Evolutionary conservation across 2,329 filamentous ascomycete species (phyloP), one percentile per base, ranked within the genome.

Genomic region (Verticillium zaregamsianum): DNA sequence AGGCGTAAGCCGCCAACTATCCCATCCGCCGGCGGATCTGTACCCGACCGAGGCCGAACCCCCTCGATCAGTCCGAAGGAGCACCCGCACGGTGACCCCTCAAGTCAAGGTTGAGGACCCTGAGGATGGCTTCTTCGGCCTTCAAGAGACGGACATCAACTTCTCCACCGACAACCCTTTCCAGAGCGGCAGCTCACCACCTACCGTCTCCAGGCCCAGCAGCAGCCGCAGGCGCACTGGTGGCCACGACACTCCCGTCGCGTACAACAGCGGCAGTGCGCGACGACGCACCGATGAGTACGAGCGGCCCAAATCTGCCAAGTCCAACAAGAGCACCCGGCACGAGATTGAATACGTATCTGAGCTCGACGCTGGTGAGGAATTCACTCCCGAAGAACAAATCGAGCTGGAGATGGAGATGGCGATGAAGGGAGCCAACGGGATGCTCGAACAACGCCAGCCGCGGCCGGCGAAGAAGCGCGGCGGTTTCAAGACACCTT

Each of bases 331-430:
- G 58, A 56, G 75, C 17, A 58, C 68, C 6, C 73, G 73, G 15
- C 65, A 72, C 17, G 68, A 71, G 54, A 72, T 72, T 3, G 74
- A 76, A 0, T 76, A 77, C 31, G 68, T 72, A 5, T 64, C 68
- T n/a, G 63, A 63, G 35, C 72, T 91, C 6, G 89, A 93, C 64
- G 82, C 88, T 0, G 91, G 91, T 3, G 95, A 98, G 73, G 95
- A 99, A 70, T 99, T 98, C 67, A 97, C 93, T 0, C 91, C 93
- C 0, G 92, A 97, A 65, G 94, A 92, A 71, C 90, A 93, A 74
- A 79, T 96, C 14, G 92, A 93, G 66, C 78, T 97, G 55, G 85
- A 89, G n/a, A 82, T 83, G 59, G 90, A 93, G 66, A 85, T 89
- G 58, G 85, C 83, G 5, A 78, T 78, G 61, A 79, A 82, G 57